A percentile compares a stretch with the other conserved stretches of the same genome.
These are phyloP conservation scores for Aphanoascus verrucosus DNA, from an alignment of 2,329 filamentous ascomycete species.

Conservation along the genomic window DNA sequence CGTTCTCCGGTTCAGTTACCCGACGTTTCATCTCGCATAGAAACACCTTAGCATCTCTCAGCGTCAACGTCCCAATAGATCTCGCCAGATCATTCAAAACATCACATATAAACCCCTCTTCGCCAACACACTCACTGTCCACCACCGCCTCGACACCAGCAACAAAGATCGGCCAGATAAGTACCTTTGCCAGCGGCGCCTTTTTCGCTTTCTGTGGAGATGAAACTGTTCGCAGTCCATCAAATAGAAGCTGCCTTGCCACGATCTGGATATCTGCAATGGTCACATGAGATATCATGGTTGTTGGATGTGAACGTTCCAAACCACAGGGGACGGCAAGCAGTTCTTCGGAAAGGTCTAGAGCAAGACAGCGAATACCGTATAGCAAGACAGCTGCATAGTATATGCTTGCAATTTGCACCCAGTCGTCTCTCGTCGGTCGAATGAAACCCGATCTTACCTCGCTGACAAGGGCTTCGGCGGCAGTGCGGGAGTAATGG, in stretches of 20 bases:
- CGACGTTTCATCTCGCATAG: conserved; percentile 9
- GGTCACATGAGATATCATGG: conserved; percentile 11
- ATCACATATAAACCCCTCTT: conserved; percentile 5
- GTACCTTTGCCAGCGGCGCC: conserved; percentile 12
- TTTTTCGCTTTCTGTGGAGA: background rate
- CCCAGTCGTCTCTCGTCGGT: conserved; percentile 14
- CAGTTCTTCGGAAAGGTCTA: conserved; percentile 13
- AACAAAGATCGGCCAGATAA: conserved; percentile 16
- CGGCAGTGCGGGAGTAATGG: conserved; percentile 4
- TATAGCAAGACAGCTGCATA: conserved; percentile 15
- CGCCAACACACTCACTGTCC: background rate
- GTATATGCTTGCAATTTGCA: conserved; percentile 14
- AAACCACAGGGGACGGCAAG: conserved; percentile 1
- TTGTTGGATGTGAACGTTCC: background rate
- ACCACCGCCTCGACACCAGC: conserved; percentile 16
- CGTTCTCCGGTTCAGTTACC: background rate
- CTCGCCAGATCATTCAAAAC: conserved; percentile 9
- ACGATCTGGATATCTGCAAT: conserved; percentile 13
- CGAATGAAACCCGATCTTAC: conserved; percentile 11
- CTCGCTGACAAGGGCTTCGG: conserved; percentile 1
- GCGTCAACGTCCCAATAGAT: conserved; percentile 13
- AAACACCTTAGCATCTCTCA: conserved; percentile 12
- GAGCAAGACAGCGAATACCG: conserved; percentile 13
- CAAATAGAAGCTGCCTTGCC: conserved; percentile 14
- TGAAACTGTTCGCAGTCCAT: conserved; percentile 4